Conservation (phyloP, 1,284 basidiomycete species). For the Kalmanozyma brasiliensis region DNA sequence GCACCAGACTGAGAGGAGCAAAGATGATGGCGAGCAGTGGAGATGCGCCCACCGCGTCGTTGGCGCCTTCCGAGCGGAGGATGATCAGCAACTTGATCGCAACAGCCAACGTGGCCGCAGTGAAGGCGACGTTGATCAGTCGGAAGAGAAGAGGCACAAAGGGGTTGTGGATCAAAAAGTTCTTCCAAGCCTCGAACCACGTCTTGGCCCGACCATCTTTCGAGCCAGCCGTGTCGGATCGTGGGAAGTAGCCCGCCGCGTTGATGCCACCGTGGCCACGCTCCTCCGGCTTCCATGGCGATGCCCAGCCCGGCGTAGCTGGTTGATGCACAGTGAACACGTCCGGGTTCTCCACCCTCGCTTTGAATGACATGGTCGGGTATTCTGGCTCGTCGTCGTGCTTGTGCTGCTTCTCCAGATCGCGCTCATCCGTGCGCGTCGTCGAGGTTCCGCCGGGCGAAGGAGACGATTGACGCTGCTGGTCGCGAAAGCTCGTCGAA, state of each 20-base stretch:
- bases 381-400: slow-evolving; percentile 30
- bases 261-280: slow-evolving; percentile 38
- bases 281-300: slow-evolving; percentile 61
- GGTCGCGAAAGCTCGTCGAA: slow-evolving; percentile 11
- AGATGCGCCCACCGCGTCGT: slow-evolving; percentile 80
- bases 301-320: slow-evolving; percentile 60
- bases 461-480: slow-evolving; percentile 28
- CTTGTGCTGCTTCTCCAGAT: slow-evolving; percentile 33
- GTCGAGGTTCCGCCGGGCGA: slow-evolving; percentile 43
- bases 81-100: slow-evolving; percentile 78
- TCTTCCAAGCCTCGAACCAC: slow-evolving; percentile 54
- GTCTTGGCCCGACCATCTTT: slow-evolving; percentile 12
- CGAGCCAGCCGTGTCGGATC: slow-evolving; percentile 41
- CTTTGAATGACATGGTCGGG: slow-evolving; percentile 46
- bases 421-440: slow-evolving; percentile 27
- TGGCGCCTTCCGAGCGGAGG: slow-evolving; percentile 73
- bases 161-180: slow-evolving; percentile 67
- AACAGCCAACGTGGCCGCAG: slow-evolving; percentile 80
- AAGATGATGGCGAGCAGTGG: slow-evolving; percentile 88
- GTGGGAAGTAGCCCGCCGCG: slow-evolving; percentile 52
- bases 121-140: slow-evolving; percentile 83
- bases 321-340: slow-evolving; percentile 60
- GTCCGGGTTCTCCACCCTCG: slow-evolving; percentile 43
- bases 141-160: slow-evolving; percentile 77
- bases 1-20: slow-evolving; percentile 82